Evolutionary conservation across 2,329 filamentous ascomycete genomes (phyloP).

Genomic region (Pestalotiopsis fici): DNA sequence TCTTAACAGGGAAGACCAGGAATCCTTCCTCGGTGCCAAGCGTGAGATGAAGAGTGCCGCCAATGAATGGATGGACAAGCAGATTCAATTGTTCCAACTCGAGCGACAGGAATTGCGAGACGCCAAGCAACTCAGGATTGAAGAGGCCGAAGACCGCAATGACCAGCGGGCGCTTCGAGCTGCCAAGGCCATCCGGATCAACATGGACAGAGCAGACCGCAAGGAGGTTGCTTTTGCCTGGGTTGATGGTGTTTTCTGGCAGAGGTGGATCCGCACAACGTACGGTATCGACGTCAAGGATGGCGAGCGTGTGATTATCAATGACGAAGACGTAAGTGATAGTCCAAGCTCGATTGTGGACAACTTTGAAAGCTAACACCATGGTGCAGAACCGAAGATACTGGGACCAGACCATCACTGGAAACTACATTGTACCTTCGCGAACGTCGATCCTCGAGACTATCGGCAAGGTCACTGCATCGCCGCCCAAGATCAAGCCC

Average conservation of each 20-base stretch:
- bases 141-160: conserved; percentile 91
- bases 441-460: conserved; percentile 92
- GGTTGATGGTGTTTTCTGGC: conserved; percentile 97
- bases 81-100: conserved; percentile 86
- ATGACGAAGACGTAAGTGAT: conserved; percentile 87
- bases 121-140: conserved; percentile 91
- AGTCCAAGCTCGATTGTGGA: background rate
- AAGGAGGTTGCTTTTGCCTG: conserved; percentile 95
- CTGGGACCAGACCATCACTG: conserved; percentile 90
- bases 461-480: conserved; percentile 68
- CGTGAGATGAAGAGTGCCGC: conserved; percentile 95
- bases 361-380: background rate
- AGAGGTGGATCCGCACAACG: conserved; percentile 92
- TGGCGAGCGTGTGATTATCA: conserved; percentile 92
- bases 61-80: conserved; percentile 97
- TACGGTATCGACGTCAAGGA: conserved; percentile 88
- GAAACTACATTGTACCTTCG: conserved; percentile 85
- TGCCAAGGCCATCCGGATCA: conserved; percentile 89
- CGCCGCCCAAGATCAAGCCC: conserved; percentile 69
- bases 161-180: conserved; percentile 84
- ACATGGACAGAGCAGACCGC: conserved; percentile 82
- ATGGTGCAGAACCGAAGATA: conserved; percentile 76
- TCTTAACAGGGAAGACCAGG: conserved; percentile 75
- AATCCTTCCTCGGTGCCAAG: conserved; percentile 76
- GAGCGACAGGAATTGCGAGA: conserved; percentile 92